phyloP scores from a whole-genome alignment of 805 yeast genomes.

The Sungouiozyma intestinalis region DNA sequence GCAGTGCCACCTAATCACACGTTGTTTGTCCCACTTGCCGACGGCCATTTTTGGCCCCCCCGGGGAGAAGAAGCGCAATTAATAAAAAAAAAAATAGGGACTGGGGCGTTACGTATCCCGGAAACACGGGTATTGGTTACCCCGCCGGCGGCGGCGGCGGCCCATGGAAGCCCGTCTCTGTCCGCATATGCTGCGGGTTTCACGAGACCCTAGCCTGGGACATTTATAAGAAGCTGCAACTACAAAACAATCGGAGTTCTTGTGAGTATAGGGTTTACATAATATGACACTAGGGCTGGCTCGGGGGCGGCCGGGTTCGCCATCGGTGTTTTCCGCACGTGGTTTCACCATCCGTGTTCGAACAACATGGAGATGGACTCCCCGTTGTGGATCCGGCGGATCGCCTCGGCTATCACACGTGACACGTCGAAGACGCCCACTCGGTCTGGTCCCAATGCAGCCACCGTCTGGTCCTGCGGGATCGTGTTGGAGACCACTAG shows the following conservation, averaged over 20 bases:
- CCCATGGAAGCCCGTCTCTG: no score
- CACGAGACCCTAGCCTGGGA: no score
- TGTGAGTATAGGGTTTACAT: no score
- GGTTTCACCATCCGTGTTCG: constrained; percentile 56
- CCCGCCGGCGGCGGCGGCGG: not conserved
- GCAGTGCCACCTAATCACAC: no score
- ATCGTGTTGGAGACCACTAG: constrained; percentile 84
- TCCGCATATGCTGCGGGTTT: no score
- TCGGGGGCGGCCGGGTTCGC: no score
- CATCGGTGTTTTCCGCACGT: no score
- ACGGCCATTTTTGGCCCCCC: no score
- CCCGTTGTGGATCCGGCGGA: constrained; percentile 93
- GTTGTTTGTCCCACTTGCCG: no score
- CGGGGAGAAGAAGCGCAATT: no score
- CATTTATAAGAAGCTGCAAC: not conserved
- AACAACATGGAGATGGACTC: constrained; percentile 90
- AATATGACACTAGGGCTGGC: no score
- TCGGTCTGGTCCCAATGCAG: constrained; percentile 40
- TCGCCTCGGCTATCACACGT: constrained; percentile 84
- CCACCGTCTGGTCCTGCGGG: constrained; percentile 62
- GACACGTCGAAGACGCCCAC: constrained; percentile 82
- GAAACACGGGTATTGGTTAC: not conserved
- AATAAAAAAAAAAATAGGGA: no score
- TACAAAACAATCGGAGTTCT: not conserved
- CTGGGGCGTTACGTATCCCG: not conserved